Percentiles rank a stretch among this genome's conserved stretches.
phyloP scores from a whole-genome alignment of 2,329 filamentous ascomycete species.

The Shiraia sp. region DNA sequence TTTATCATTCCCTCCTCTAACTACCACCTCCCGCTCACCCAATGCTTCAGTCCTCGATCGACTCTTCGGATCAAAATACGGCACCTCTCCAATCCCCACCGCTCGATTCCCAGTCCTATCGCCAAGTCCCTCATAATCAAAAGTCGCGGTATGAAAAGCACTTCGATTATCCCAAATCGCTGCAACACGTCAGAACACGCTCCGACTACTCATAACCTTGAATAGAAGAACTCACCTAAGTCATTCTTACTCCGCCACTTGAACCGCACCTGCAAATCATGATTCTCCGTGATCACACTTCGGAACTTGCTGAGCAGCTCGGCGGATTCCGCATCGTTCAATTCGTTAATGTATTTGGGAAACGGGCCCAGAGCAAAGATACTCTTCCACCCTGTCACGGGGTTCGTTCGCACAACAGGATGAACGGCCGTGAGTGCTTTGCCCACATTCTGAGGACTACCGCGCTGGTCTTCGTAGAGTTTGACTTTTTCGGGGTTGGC shows the following conservation, averaged over 20 bases:
- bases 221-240: slow-evolving; percentile 7
- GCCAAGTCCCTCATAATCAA: slow-evolving; percentile 19
- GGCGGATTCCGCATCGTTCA: slow-evolving; percentile 37
- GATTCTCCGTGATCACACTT: slow-evolving; percentile 38
- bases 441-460: slow-evolving; percentile 27
- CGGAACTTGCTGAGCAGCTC: slow-evolving; percentile 14
- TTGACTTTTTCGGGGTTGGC: slow-evolving; percentile 11
- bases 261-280: slow-evolving; percentile 47
- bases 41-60: slow-evolving; percentile 28
- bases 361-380: slow-evolving; percentile 26
- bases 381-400: slow-evolving; percentile 42
- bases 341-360: slow-evolving; percentile 43
- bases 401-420: slow-evolving; percentile 38
- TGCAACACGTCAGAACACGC: no score
- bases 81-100: slow-evolving; percentile 45
- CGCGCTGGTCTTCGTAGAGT: slow-evolving; percentile 19
- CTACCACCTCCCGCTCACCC: slow-evolving; percentile 4
- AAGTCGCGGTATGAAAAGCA: slow-evolving; percentile 32
- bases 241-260: slow-evolving; percentile 39
- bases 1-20: not conserved
- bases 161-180: slow-evolving; percentile 49
- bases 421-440: slow-evolving; percentile 25
- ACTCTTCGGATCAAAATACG: slow-evolving; percentile 44
- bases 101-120: slow-evolving; percentile 31
- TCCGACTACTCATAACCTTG: no score